phyloP scores from a whole-genome alignment of 768 basidiomycete species.

The Plicaturopsis crispa region DNA sequence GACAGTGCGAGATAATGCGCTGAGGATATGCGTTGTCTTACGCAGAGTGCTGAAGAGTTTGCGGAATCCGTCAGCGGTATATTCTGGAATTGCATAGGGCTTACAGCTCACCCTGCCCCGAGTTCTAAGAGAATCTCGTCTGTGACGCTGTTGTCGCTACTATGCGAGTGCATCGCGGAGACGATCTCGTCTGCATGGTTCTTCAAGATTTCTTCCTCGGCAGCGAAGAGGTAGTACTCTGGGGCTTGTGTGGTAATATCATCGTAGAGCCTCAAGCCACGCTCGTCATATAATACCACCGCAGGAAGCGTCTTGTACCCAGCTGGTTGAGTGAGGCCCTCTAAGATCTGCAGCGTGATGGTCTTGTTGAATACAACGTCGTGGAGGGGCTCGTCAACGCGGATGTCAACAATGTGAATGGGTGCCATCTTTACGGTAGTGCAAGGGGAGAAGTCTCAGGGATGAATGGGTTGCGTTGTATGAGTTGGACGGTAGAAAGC shows the following conservation, averaged over 20 bases:
- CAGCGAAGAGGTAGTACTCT: slow-evolving; percentile 87
- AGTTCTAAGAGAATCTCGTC: slow-evolving; percentile 75
- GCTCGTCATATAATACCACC: slow-evolving; percentile 79
- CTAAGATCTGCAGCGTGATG: slow-evolving; percentile 33
- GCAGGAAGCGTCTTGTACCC: slow-evolving; percentile 70
- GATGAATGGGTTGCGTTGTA: too few relatives aligned
- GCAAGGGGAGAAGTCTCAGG: too few relatives aligned
- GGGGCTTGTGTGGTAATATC: slow-evolving; percentile 68
- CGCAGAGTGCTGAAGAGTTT: slow-evolving; percentile 57
- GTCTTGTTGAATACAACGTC: too few relatives aligned
- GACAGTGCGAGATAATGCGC: slow-evolving; percentile 55
- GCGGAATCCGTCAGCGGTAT: background rate
- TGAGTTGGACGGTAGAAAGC: too few relatives aligned
- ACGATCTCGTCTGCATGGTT: slow-evolving; percentile 69
- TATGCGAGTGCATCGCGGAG: slow-evolving; percentile 50
- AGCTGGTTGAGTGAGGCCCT: slow-evolving; percentile 45
- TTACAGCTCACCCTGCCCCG: slow-evolving; percentile 77
- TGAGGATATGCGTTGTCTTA: slow-evolving; percentile 82
- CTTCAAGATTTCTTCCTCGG: slow-evolving; percentile 83
- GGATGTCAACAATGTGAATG: slow-evolving; percentile 49
- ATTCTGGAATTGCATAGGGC: too few relatives aligned
- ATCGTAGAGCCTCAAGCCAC: slow-evolving; percentile 82
- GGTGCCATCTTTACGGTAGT: too few relatives aligned
- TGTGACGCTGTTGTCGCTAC: slow-evolving; percentile 17
- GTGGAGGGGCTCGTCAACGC: slow-evolving; percentile 25